These are phyloP conservation scores for Paramecium bursaria DNA, from an alignment of 73 alveolate species.

Conservation along the genomic window DNA sequence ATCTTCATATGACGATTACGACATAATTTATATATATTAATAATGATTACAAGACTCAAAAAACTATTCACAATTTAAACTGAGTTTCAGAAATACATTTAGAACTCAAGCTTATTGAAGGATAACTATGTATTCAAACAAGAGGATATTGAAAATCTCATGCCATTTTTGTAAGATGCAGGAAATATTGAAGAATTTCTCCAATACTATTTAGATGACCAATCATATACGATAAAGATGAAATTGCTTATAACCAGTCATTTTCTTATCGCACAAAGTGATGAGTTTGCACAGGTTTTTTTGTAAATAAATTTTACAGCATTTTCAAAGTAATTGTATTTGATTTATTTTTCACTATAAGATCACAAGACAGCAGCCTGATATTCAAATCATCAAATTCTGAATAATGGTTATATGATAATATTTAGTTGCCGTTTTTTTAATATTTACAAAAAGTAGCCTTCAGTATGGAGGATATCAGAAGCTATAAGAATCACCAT, in stretches of 20 bases:
- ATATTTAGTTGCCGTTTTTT: conserved; percentile 14
- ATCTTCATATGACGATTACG: no score
- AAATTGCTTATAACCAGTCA: conserved; percentile 44
- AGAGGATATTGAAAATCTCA: conserved; percentile 18
- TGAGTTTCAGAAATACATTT: conserved; percentile 41
- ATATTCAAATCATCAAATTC: conserved; percentile 21
- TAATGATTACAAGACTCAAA: conserved; percentile 47
- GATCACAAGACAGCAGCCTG: not conserved
- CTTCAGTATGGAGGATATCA: conserved; percentile 26
- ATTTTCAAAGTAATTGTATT: not conserved
- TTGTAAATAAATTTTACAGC: not conserved
- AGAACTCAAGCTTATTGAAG: conserved; percentile 8
- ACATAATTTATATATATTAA: not conserved
- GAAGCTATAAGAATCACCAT: conserved; percentile 1
- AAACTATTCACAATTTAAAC: conserved; percentile 8
- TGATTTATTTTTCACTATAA: not conserved
- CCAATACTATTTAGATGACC: not conserved
- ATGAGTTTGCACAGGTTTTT: conserved; percentile 26
- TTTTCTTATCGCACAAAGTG: conserved; percentile 8
- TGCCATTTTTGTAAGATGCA: conserved; percentile 12
- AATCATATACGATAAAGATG: conserved; percentile 30
- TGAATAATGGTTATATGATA: not conserved
- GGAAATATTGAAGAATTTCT: conserved; percentile 16
- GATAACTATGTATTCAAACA: conserved; percentile 29
- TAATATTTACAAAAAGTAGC: conserved; percentile 37